A percentile compares a stretch with the other conserved stretches of the same genome.
These are phyloP conservation scores for Chaetomium globosum DNA, from an alignment of 2,329 filamentous ascomycete genomes.

Conservation along the genomic window DNA sequence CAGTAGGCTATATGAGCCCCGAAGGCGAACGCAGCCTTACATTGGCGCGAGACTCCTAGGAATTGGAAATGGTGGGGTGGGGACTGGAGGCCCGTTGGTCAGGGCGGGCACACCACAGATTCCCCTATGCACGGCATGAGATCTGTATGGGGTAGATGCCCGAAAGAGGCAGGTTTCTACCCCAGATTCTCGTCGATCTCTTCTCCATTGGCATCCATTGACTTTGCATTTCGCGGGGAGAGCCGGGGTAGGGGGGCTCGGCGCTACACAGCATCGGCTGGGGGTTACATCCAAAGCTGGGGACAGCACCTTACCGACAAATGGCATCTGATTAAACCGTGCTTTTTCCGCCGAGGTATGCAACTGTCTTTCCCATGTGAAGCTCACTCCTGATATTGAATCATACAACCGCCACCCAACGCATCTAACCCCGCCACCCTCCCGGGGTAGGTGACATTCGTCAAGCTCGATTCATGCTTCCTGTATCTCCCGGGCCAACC, in stretches of 20 bases:
- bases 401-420: neutral
- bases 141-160: neutral
- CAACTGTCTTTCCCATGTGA: conserved; percentile 12
- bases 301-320: neutral
- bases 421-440: neutral
- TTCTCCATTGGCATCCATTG: neutral
- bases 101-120: neutral
- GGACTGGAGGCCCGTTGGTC: neutral
- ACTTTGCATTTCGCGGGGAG: conserved; percentile 13
- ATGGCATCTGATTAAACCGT: neutral
- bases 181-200: conserved; percentile 20
- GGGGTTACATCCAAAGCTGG: conserved; percentile 16
- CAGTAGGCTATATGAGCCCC: neutral
- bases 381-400: neutral
- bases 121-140: conserved; percentile 11
- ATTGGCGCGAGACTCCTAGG: neutral
- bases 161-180: conserved; percentile 15
- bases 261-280: neutral
- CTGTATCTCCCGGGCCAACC: neutral
- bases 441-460: neutral
- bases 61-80: neutral
- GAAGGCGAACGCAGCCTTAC: neutral
- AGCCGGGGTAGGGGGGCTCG: conserved; percentile 6
- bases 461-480: neutral
- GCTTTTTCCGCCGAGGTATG: conserved; percentile 6